phyloP scores from a whole-genome alignment of 169 alveolate genomes.

The Perkinsus chesapeaki region DNA sequence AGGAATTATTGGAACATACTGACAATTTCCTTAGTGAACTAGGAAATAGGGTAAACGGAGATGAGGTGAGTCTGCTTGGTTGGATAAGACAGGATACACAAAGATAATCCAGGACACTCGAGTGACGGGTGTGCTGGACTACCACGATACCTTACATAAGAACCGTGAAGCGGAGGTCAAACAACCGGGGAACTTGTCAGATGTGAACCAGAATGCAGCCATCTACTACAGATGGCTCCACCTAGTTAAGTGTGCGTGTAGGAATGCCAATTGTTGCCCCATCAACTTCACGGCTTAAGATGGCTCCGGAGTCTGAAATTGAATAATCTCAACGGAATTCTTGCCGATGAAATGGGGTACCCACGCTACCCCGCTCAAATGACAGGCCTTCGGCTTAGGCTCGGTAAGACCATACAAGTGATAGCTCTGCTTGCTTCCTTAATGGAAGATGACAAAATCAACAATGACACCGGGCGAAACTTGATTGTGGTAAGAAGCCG shows the following conservation, averaged over 20 bases:
- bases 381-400: neutral
- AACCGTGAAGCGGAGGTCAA: neutral
- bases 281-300: neutral
- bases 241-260: neutral
- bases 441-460: neutral
- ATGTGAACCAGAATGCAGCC: neutral
- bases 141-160: neutral
- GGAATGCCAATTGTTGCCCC: neutral
- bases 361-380: slow-evolving; percentile 1
- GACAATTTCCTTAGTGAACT: slow-evolving; percentile 70
- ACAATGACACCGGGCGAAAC: slow-evolving; percentile 17
- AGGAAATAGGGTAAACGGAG: slow-evolving; percentile 71
- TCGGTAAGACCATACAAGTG: slow-evolving; percentile 23
- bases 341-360: slow-evolving; percentile 39
- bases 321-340: slow-evolving; percentile 22
- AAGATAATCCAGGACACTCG: no score
- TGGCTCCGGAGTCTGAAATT: neutral
- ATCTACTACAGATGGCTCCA: neutral
- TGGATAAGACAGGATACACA: no score
- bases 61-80: no score
- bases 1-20: slow-evolving; percentile 72
- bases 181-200: neutral
- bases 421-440: slow-evolving; percentile 29
- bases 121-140: neutral
- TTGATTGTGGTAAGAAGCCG: slow-evolving; percentile 20